Percentiles rank a stretch among this genome's conserved stretches.
Conservation (phyloP, 1,284 basidiomycete genomes). For the Kalmanozyma brasiliensis region DNA sequence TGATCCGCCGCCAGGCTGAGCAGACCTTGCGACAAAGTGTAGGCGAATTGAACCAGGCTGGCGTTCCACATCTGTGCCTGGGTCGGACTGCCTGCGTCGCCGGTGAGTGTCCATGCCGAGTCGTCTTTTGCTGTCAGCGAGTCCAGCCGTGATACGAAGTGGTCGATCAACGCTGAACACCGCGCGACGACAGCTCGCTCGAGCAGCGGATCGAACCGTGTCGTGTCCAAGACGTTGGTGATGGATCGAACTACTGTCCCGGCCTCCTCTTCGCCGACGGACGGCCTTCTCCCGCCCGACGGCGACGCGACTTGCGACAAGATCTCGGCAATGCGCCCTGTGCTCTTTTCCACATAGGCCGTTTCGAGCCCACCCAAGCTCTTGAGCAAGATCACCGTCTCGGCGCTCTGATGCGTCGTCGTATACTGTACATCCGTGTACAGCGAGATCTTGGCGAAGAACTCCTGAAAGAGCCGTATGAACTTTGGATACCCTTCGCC, state of each 20-base stretch:
- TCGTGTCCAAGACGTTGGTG: conserved; percentile 89
- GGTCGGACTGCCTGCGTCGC: background rate
- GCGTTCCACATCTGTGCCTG: conserved; percentile 27
- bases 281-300: background rate
- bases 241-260: conserved; percentile 68
- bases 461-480: conserved; percentile 89
- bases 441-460: conserved; percentile 91
- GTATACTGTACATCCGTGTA: conserved; percentile 93
- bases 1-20: conserved; percentile 11
- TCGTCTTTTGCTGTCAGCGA: conserved; percentile 8
- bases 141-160: conserved; percentile 7
- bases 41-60: conserved; percentile 20
- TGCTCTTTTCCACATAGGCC: conserved; percentile 84
- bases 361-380: conserved; percentile 84
- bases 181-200: conserved; percentile 81
- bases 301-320: conserved; percentile 70
- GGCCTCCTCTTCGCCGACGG: conserved; percentile 9
- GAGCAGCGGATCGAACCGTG: conserved; percentile 89
- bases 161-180: conserved; percentile 70
- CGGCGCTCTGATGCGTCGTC: conserved; percentile 84
- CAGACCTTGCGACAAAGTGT: conserved; percentile 10
- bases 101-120: conserved; percentile 1
- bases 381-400: conserved; percentile 86
- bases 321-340: conserved; percentile 80
- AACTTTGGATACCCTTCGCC: conserved; percentile 77